Conservation (phyloP, 228 moss, liverwort and hornwort species). For the Sphagnum fallax region DNA sequence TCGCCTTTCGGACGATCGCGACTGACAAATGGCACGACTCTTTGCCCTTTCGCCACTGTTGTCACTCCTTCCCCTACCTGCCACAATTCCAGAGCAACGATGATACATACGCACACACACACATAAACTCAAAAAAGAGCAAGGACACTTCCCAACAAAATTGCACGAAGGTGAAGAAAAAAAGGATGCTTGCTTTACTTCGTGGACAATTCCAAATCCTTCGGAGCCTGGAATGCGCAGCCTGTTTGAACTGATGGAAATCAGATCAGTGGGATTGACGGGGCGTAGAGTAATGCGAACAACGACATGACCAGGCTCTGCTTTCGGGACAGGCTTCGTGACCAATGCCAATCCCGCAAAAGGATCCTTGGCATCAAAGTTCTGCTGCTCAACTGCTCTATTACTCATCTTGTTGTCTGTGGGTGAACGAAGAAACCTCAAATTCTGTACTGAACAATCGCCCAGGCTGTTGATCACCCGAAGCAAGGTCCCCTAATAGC, state of each 20-base stretch:
- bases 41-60: conserved; percentile 1
- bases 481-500: too few species aligned
- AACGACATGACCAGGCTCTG: conserved; percentile 62
- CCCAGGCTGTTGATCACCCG: too few species aligned
- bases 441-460: too few species aligned
- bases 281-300: conserved; percentile 72
- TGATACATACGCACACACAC: background rate
- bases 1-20: background rate
- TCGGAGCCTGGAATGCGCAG: conserved; percentile 57
- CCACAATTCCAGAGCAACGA: background rate
- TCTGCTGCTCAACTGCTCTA: conserved; percentile 57
- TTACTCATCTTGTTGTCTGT: conserved; percentile 30
- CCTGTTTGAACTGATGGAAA: conserved; percentile 34
- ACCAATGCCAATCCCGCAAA: conserved; percentile 57
- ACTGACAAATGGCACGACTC: conserved; percentile 4
- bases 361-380: conserved; percentile 46
- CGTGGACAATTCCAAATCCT: conserved; percentile 73
- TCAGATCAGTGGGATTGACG: conserved; percentile 67
- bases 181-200: conserved; percentile 26
- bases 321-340: conserved; percentile 51
- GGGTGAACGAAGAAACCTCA: too few species aligned
- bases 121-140: background rate
- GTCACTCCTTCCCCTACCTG: background rate
- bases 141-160: background rate
- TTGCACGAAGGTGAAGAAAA: background rate